These are phyloP conservation scores for Fraxinus greggii DNA, from an alignment of 305 asterid genomes.

Conservation along the genomic window DNA sequence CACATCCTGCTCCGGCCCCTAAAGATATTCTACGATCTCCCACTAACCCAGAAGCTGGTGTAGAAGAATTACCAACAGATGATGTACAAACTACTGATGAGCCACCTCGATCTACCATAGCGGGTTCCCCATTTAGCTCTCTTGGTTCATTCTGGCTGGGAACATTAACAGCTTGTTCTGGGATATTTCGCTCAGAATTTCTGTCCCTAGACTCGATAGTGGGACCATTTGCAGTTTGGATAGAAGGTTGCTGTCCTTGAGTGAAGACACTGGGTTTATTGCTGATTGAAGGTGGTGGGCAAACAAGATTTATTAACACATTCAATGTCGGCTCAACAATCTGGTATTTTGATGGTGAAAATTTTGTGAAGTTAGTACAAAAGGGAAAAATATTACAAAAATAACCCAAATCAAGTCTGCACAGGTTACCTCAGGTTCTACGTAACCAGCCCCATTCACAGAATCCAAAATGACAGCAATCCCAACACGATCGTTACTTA, in stretches of 20 bases:
- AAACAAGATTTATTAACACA: conserved; percentile 85
- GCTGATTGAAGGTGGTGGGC: conserved; percentile 99
- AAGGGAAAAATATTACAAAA: background rate
- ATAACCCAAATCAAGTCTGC: background rate
- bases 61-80: conserved; percentile 40
- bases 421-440: conserved; percentile 83
- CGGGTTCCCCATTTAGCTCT: conserved; percentile 67
- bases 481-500: conserved; percentile 92
- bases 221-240: conserved; percentile 56
- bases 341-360: conserved; percentile 36
- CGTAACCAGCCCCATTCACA: conserved; percentile 86
- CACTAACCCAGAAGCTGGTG: conserved; percentile 85
- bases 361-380: background rate
- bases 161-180: conserved; percentile 47
- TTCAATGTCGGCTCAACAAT: conserved; percentile 90
- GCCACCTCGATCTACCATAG: conserved; percentile 60
- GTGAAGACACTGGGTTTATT: conserved; percentile 62
- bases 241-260: conserved; percentile 68
- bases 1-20: conserved; percentile 90
- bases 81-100: conserved; percentile 41
- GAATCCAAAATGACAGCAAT: conserved; percentile 96
- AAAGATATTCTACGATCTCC: conserved; percentile 95
- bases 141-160: conserved; percentile 56
- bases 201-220: conserved; percentile 5
- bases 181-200: conserved; percentile 41